Evolutionary conservation across 2,329 filamentous ascomycete genomes (phyloP).

Genomic region (Neofusicoccum kwambonambiense): DNA sequence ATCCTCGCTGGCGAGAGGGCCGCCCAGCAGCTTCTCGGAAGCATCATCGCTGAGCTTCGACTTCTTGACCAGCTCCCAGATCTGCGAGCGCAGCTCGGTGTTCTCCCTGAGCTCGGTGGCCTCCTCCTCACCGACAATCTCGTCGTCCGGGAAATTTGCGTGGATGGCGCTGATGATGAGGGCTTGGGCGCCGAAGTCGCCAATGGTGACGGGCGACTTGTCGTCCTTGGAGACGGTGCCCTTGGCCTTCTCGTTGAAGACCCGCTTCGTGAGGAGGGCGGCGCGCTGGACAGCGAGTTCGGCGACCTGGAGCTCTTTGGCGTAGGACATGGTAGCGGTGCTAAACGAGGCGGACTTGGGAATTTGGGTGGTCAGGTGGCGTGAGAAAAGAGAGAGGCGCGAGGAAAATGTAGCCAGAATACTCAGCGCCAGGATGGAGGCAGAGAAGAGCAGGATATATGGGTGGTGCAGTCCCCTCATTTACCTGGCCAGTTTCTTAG

Average conservation of each 20-base stretch:
- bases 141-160: conserved; percentile 85
- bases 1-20: conserved; percentile 64
- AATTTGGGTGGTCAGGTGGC: conserved; percentile 19
- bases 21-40: conserved; percentile 68
- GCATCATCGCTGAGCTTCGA: conserved; percentile 66
- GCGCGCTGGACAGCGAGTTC: conserved; percentile 87
- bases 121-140: conserved; percentile 95
- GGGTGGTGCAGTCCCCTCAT: conserved; percentile 15
- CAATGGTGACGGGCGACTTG: conserved; percentile 94
- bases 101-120: conserved; percentile 75
- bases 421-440: conserved; percentile 28
- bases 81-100: conserved; percentile 64
- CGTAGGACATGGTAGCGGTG: conserved; percentile 54
- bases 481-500: conserved; percentile 17
- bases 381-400: conserved; percentile 22
- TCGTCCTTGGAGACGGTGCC: conserved; percentile 93
- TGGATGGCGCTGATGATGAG: conserved; percentile 90
- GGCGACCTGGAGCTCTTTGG: conserved; percentile 76
- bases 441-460: conserved; percentile 30
- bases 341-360: conserved; percentile 20
- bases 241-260: conserved; percentile 87
- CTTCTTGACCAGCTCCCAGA: conserved; percentile 80
- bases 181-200: conserved; percentile 96
- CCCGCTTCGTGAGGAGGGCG: conserved; percentile 70
- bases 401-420: conserved; percentile 21